Percentiles rank a stretch among this genome's conserved stretches.
These are phyloP conservation scores for Microdochium bolleyi DNA, from an alignment of 2,329 filamentous ascomycete species.

Conservation along the genomic window DNA sequence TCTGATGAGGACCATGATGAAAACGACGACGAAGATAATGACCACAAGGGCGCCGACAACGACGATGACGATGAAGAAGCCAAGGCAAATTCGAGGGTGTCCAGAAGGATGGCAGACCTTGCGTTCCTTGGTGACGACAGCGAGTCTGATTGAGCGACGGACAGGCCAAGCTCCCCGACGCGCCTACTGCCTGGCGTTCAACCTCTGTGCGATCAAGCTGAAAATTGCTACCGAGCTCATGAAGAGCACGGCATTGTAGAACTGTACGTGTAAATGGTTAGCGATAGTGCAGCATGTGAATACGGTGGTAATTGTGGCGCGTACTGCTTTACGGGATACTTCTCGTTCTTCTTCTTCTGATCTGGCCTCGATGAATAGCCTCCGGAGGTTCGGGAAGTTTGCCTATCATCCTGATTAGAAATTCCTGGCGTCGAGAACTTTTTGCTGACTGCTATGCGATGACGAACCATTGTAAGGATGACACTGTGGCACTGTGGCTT, in stretches of 20 bases:
- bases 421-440: not conserved
- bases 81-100: conserved; percentile 25
- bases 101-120: conserved; percentile 41
- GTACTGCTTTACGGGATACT: conserved; percentile 85
- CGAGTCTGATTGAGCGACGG: conserved; percentile 44
- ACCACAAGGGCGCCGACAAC: conserved; percentile 25
- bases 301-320: conserved; percentile 20
- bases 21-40: conserved; percentile 20
- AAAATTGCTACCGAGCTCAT: conserved; percentile 95
- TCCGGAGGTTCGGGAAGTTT: conserved; percentile 86
- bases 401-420: conserved; percentile 34
- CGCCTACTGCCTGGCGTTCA: conserved; percentile 42
- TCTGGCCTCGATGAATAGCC: conserved; percentile 89
- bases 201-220: conserved; percentile 83
- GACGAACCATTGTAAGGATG: not conserved
- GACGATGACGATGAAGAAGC: conserved; percentile 17
- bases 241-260: conserved; percentile 95
- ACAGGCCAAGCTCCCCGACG: too few species aligned
- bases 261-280: conserved; percentile 45
- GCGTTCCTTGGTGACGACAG: conserved; percentile 64
- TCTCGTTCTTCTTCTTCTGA: conserved; percentile 91
- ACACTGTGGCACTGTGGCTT: too few species aligned
- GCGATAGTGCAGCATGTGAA: not conserved
- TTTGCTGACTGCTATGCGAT: not conserved
- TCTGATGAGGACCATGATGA: conserved; percentile 22